Percentiles rank a stretch among this genome's conserved stretches.
Conservation (phyloP, 1,284 basidiomycete genomes). For the Puccinia triticina region DNA sequence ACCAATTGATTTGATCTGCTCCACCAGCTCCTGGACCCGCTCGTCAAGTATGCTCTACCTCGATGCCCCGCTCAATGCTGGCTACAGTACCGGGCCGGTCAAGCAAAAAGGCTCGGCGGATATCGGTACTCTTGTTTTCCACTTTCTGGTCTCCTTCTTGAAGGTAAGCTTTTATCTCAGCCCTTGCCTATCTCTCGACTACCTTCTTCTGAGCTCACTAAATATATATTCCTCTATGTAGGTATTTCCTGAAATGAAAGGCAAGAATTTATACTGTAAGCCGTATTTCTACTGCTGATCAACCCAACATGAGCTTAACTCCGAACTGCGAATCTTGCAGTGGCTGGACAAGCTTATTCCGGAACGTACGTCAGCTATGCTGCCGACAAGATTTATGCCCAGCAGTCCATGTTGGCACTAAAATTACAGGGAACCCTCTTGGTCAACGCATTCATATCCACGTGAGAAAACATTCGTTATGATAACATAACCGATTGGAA, state of each 20-base stretch:
- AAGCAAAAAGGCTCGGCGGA: slow-evolving; percentile 64
- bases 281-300: background rate
- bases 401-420: slow-evolving; percentile 53
- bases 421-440: slow-evolving; percentile 58
- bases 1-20: background rate
- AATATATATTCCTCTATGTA: slow-evolving; percentile 9
- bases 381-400: slow-evolving; percentile 56
- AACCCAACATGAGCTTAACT: background rate
- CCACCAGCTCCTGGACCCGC: slow-evolving; percentile 31
- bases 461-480: background rate
- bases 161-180: background rate
- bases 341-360: slow-evolving; percentile 60
- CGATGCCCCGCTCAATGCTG: slow-evolving; percentile 81
- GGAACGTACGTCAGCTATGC: slow-evolving; percentile 63
- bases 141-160: slow-evolving; percentile 54
- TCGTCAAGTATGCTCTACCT: slow-evolving; percentile 66
- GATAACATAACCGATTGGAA: no score
- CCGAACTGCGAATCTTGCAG: slow-evolving; percentile 11
- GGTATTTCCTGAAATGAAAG: slow-evolving; percentile 42
- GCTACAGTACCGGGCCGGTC: slow-evolving; percentile 74
- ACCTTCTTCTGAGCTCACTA: background rate
- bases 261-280: slow-evolving; percentile 25
- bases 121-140: slow-evolving; percentile 59
- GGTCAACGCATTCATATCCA: slow-evolving; percentile 57
- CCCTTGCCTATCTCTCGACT: background rate